A percentile compares a stretch with the other conserved stretches of the same genome.
Evolutionary conservation across 805 yeast genomes (phyloP).

Genomic region (Candida stauntonica): DNA sequence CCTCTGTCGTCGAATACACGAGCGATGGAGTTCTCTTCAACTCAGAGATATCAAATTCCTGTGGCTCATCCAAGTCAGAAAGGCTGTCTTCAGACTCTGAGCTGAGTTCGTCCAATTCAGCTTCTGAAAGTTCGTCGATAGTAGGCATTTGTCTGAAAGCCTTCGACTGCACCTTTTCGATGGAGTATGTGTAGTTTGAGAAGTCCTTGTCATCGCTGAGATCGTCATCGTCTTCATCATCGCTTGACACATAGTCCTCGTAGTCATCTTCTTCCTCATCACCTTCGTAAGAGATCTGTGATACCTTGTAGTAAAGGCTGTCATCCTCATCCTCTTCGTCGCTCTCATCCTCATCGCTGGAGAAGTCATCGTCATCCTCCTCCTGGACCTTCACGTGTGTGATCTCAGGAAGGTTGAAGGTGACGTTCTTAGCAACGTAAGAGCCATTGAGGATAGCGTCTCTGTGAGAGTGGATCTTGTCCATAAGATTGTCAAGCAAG

Average conservation of each 20-base stretch:
- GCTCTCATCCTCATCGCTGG: slow-evolving; percentile 17
- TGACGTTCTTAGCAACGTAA: slow-evolving; percentile 6
- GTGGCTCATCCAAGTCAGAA: not conserved
- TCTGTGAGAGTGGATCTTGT: slow-evolving; percentile 19
- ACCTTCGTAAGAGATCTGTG: slow-evolving; percentile 11
- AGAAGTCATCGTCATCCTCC: slow-evolving; percentile 17
- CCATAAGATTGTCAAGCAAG: slow-evolving; percentile 25
- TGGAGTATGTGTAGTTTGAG: slow-evolving; percentile 18
- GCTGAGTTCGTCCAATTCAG: not conserved
- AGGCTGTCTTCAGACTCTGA: not conserved
- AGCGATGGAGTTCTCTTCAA: slow-evolving; percentile 7
- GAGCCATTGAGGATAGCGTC: slow-evolving; percentile 11
- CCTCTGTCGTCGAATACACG: slow-evolving; percentile 6
- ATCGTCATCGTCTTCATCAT: slow-evolving; percentile 16
- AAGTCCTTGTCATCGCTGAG: slow-evolving; percentile 16
- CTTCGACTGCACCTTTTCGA: no score
- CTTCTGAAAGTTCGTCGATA: not conserved
- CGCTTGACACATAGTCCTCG: slow-evolving; percentile 7
- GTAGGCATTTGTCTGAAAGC: not conserved
- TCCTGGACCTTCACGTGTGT: slow-evolving; percentile 7
- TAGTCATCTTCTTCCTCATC: slow-evolving; percentile 9
- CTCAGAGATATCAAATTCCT: not conserved
- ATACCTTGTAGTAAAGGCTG: slow-evolving; percentile 7
- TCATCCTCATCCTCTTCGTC: slow-evolving; percentile 15
- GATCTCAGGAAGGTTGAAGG: slow-evolving; percentile 10